Evolutionary conservation across 306 rosid species (phyloP), one percentile per base, ranked within the genome.

Genomic region (Castanea mollissima): DNA sequence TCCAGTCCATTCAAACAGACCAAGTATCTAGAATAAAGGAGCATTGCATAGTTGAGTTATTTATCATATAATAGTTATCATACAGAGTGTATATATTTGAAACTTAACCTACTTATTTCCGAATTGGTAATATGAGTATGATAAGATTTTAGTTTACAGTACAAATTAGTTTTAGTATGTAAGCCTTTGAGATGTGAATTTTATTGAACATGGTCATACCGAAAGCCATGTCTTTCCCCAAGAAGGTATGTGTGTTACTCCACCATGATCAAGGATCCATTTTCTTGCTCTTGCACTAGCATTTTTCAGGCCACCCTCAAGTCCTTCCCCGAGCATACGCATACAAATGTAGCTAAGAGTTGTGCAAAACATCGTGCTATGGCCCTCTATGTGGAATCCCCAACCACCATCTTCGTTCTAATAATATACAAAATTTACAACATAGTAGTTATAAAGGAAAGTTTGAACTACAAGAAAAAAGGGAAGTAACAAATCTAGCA

Each of bases 151-250:
- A 25, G 27, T 55, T 35, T 35, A 35, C 0, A 35, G 0, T 35
- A 35, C 41, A 35, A 35, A 35, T 35, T 35, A 35, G 2, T 35
- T 35, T 35, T 56, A 6, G 25, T 18, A 56, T 56, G 3, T 6
- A 55, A 16, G 2, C 4, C 20, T 15, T 16, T 55, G 7, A 5
- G 60, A 62, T 62, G 2, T 62, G 10, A 60, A 25, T 60, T 23
- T 13, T 62, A 62, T 4, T 15, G 55, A 55, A 67, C 18, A 25
- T 4, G 57, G 10, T 1, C 32, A 8, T 86, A 92, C 97, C 80
- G 96, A 91, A 73, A 93, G 92, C 97, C 96, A 91, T 8, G 90
- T 82, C 84, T 93, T 93, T 10, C 98, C 98, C 98, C 98, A 93
- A 0, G 97, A 90, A 55, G 92, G 88, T 71, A 89, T 93, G 74